Conservation (phyloP, 768 basidiomycete genomes). For the Omphalotus guepiniiformis region DNA sequence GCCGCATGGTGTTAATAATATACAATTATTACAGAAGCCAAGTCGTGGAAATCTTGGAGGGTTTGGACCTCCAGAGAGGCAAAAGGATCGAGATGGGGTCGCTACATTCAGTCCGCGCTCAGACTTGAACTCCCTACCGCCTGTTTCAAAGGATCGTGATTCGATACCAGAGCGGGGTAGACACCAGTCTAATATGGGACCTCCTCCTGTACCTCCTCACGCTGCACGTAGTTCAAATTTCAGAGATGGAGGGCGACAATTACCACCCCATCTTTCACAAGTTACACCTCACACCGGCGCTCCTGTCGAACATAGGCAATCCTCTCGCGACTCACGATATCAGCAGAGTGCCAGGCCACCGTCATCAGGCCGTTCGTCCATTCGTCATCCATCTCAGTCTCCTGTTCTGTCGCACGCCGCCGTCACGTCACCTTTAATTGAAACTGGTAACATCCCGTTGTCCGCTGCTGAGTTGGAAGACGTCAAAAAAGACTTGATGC, state of each 20-base stretch:
- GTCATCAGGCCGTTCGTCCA: conserved; percentile 20
- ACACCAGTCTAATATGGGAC: conserved; percentile 45
- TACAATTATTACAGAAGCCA: conserved; percentile 63
- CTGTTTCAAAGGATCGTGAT: background rate
- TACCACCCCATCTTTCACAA: conserved; percentile 55
- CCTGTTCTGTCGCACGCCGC: conserved; percentile 41
- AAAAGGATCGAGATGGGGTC: background rate
- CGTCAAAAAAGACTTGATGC: conserved; percentile 75
- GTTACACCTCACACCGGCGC: conserved; percentile 18
- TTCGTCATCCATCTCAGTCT: conserved; percentile 37
- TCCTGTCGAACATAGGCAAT: conserved; percentile 20
- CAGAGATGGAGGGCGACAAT: conserved; percentile 43
- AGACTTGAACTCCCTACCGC: background rate
- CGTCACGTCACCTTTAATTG: conserved; percentile 29
- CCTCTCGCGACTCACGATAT: conserved; percentile 40
- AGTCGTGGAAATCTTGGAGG: background rate
- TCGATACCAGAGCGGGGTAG: conserved; percentile 26
- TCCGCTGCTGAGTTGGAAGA: conserved; percentile 53
- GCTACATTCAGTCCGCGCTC: conserved; percentile 1
- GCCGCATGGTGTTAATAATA: conserved; percentile 25
- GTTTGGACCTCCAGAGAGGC: background rate
- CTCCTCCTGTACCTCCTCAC: conserved; percentile 43
- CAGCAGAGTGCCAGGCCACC: conserved; percentile 31
- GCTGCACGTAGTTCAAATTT: conserved; percentile 25
- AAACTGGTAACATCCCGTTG: conserved; percentile 27